Conservation (phyloP, 306 rosid species). For the Coriaria nepalensis region DNA sequence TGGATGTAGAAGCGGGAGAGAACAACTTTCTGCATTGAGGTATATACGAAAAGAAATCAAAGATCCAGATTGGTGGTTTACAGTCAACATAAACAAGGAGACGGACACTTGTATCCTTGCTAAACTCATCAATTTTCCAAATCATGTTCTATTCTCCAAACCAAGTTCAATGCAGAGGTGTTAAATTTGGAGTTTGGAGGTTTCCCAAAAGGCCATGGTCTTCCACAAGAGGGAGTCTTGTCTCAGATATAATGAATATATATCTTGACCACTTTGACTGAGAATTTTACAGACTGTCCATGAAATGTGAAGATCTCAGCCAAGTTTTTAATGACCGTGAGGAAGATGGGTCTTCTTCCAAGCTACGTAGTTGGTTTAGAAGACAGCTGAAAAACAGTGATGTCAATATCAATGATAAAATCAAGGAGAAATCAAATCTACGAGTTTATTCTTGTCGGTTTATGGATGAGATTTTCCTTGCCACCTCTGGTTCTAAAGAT, state of each 20-base stretch:
- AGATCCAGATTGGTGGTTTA: constrained; percentile 78
- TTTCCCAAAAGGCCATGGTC: constrained; percentile 78
- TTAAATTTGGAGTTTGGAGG: constrained; percentile 86
- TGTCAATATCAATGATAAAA: constrained; percentile 19
- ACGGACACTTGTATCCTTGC: constrained; percentile 40
- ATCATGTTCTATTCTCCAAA: constrained; percentile 31
- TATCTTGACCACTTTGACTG: constrained; percentile 69
- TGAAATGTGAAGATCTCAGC: constrained; percentile 68
- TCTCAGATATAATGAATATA: constrained; percentile 80
- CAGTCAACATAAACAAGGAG: constrained; percentile 41
- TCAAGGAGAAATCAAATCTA: constrained; percentile 17
- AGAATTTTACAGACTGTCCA: constrained; percentile 64
- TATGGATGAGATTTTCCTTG: constrained; percentile 81
- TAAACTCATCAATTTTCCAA: constrained; percentile 35
- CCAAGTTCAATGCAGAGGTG: constrained; percentile 56
- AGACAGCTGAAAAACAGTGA: constrained; percentile 40
- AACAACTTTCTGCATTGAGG: constrained; percentile 50
- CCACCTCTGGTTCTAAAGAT: constrained; percentile 61
- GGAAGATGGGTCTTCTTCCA: constrained; percentile 33
- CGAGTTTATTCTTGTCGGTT: constrained; percentile 55
- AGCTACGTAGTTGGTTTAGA: constrained; percentile 71
- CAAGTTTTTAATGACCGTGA: constrained; percentile 10
- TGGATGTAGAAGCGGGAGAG: constrained; percentile 83
- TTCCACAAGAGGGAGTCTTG: constrained; percentile 82
- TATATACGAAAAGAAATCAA: constrained; percentile 49